Evolutionary conservation across 495 filamentous ascomycete genomes (phyloP), one percentile per base, ranked within the genome.

Genomic region (Cercophora scortea): DNA sequence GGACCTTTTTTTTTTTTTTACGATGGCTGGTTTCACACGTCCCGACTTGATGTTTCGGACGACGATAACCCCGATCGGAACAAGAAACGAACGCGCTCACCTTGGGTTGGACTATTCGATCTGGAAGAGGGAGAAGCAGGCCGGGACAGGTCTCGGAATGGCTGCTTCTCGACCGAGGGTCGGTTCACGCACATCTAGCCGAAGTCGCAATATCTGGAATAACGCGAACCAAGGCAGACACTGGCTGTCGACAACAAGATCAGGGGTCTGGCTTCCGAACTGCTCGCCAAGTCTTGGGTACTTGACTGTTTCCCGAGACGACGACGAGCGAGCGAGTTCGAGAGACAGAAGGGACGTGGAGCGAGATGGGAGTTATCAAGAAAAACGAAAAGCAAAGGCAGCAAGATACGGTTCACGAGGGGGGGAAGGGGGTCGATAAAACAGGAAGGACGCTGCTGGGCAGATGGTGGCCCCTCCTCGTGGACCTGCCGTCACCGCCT

Each of bases 191-290:
- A 50, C 45, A 53, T 53, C 62, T 45, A 32, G 41, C 41, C 41
- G 34, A 38, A 38, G 36, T 10, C 36, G 10, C 13, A 38, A 56
- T 67, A 69, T 68, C 65, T 54, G 72, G 60, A 58, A 69, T 71
- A 61, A 50, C 53, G 54, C 62, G 8, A 57, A 40, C 61, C 55
- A 51, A 57, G 64, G 70, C 66, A 59, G 67, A 67, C 71, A 71
- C 71, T 71, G 70, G 70, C 59, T 75, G 73, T 72, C 70, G 64
- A 66, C 57, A 69, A 62, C 52, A 47, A 65, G 25, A 25, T 25
- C 25, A 25, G 5, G 25, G 25, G 25, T 25, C 25, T 25, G 25
- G 25, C 25, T 25, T 25, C 25, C 25, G 25, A 25, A 25, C 25
- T 25, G 25, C 25, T 25, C 25, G 25, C 25, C 5, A 25, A 25